phyloP scores from a whole-genome alignment of 331 rosid species.

The Acacia pycnantha region DNA sequence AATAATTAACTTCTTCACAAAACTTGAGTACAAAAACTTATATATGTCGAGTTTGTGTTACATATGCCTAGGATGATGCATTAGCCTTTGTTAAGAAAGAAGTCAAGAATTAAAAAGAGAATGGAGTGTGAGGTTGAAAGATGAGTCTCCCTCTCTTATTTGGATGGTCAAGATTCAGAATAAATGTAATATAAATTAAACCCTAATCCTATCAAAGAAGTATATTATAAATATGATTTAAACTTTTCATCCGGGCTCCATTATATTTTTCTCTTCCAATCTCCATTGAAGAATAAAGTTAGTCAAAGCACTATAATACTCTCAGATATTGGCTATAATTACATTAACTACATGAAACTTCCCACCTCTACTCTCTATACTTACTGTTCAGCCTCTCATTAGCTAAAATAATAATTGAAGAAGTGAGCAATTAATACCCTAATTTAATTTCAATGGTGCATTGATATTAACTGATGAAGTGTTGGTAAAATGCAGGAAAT shows the following conservation, averaged over 20 bases:
- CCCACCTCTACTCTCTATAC: not conserved
- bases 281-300: not conserved
- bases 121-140: not conserved
- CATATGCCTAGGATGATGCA: not conserved
- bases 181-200: not conserved
- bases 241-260: not conserved
- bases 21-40: not conserved
- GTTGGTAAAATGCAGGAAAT: slow-evolving; percentile 61
- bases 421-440: not conserved
- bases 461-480: not conserved
- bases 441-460: not conserved
- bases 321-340: not conserved
- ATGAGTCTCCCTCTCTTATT: not conserved
- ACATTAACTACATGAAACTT: not conserved
- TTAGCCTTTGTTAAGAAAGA: not conserved
- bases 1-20: not conserved
- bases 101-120: not conserved
- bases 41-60: not conserved
- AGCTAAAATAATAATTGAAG: not conserved
- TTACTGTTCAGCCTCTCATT: not conserved
- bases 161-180: not conserved
- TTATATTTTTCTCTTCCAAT: not conserved
- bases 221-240: too few relatives aligned
- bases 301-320: not conserved
- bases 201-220: not conserved